A percentile compares a stretch with the other conserved stretches of the same genome.
These are phyloP conservation scores for Mycena rosella DNA, from an alignment of 768 basidiomycete species.

Conservation along the genomic window DNA sequence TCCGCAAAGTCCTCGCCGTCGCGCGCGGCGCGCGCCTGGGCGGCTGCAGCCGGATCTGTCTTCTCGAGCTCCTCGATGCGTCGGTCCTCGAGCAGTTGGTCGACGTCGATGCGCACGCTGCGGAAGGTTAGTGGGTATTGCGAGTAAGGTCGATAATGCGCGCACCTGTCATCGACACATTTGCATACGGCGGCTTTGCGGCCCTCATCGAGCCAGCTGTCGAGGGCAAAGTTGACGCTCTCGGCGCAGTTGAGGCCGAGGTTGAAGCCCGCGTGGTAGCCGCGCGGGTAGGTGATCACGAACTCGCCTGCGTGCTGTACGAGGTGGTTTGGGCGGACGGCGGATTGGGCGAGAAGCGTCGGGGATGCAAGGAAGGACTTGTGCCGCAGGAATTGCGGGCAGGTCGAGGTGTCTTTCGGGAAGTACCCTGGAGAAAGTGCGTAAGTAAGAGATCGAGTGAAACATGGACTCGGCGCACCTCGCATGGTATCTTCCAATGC, in stretches of 20 bases:
- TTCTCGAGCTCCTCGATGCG: conserved; percentile 56
- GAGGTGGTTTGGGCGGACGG: conserved; percentile 85
- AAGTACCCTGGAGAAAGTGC: conserved; percentile 77
- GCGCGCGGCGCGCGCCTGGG: conserved; percentile 30
- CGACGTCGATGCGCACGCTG: conserved; percentile 95
- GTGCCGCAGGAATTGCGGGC: conserved; percentile 95
- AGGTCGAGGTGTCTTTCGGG: conserved; percentile 85
- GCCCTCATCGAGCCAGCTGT: conserved; percentile 94
- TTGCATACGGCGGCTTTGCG: conserved; percentile 81
- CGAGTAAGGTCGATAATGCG: neutral
- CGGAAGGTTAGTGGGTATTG: conserved; percentile 12
- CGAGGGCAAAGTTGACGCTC: conserved; percentile 96
- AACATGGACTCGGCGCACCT: conserved; percentile 58
- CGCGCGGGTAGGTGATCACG: conserved; percentile 93
- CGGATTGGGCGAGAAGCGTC: conserved; percentile 79
- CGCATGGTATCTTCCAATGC: conserved; percentile 93
- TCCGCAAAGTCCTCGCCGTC: conserved; percentile 11
- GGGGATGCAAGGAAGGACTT: conserved; percentile 97
- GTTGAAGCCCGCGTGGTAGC: conserved; percentile 98
- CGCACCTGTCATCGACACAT: conserved; percentile 81
- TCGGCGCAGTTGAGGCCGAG: conserved; percentile 97
- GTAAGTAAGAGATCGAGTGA: conserved; percentile 19
- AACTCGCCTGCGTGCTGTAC: conserved; percentile 91
- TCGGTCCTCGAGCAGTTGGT: conserved; percentile 81
- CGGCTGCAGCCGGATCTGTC: conserved; percentile 32